These are phyloP conservation scores for Coffea eugenioides DNA, from an alignment of 257 asterid genomes.

Conservation along the genomic window DNA sequence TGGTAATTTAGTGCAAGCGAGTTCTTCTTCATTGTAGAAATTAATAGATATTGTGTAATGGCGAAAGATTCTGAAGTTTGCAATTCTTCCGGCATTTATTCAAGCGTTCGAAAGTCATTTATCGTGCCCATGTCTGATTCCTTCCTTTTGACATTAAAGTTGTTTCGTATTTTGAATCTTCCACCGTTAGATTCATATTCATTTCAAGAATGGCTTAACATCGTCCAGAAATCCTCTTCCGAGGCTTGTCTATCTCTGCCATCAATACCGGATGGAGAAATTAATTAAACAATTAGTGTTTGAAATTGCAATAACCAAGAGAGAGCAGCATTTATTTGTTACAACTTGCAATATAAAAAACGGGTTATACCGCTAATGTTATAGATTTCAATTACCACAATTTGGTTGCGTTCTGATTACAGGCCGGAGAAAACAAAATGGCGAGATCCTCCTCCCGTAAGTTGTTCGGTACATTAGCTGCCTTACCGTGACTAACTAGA, in stretches of 20 bases:
- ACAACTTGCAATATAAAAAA: neutral
- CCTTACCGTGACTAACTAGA: neutral
- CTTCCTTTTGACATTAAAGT: too few relatives aligned
- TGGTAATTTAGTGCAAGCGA: neutral
- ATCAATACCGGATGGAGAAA: neutral
- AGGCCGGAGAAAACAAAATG: neutral
- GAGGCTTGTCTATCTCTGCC: neutral
- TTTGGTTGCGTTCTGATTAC: constrained; percentile 3
- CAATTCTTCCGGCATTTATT: neutral
- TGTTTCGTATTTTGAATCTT: too few relatives aligned
- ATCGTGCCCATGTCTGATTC: too few relatives aligned
- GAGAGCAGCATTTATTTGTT: neutral
- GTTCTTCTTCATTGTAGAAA: neutral
- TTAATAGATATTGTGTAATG: neutral
- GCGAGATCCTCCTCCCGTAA: neutral
- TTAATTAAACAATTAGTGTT: neutral
- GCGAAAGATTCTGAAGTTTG: neutral
- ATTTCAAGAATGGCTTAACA: neutral
- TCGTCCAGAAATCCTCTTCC: neutral
- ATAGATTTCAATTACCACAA: neutral
- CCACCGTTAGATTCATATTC: too few relatives aligned
- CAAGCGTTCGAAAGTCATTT: too few relatives aligned
- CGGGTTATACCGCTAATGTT: neutral
- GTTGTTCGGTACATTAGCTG: neutral
- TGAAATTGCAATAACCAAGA: neutral